Base-by-base conservation (phyloP, 1,139 yeast genomes). In the Pichia sp. region DNA sequence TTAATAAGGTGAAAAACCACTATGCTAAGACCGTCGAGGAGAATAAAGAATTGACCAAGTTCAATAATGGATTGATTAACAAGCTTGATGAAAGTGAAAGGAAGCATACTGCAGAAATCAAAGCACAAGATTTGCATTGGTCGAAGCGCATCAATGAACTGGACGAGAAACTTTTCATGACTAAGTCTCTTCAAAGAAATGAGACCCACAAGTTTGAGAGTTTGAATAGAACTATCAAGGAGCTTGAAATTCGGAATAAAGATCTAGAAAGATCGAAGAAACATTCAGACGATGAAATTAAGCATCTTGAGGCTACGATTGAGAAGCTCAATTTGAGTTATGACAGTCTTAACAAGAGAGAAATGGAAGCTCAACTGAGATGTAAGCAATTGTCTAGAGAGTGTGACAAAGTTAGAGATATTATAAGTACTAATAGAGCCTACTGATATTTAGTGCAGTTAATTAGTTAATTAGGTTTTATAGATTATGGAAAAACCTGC, bases 351-450 rank as follows among this genome's bases (percentile, higher is more conserved):
- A 79, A 75, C 54, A 65, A 71, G 33, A 71, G 73, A 20, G 84
- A 79, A 55, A 70, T 78, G 3, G 71, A 73, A 14, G 71, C 77
- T 20, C 70, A 71, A 44, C 63, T 79, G 54, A 70, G 69, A 27
- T 67, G 76, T 20, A 75, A 77, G 51, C 68, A 80, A 45, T 72
- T 79, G 0, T 74, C 73, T 52, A 70, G 84, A 49, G 83, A 80
- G 58, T 70, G 76, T 10, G 70, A 77, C 7, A 84, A 82, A 51
- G 71, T 79, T 60, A 80, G 79, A 60, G 89, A 84, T 59, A 73
- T 24, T 12, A 34, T 34, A 10, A 34, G 38, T 14, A 14, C 38
- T 14, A 9, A 9, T 14, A 12, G 38, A 34, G 38, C 38, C 4
- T 34, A 34, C n/a, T 34, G 38, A 34, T 6, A 34, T 34, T 6